Evolutionary conservation across 345 rosid genomes (phyloP).

Genomic region (Adansonia digitata): DNA sequence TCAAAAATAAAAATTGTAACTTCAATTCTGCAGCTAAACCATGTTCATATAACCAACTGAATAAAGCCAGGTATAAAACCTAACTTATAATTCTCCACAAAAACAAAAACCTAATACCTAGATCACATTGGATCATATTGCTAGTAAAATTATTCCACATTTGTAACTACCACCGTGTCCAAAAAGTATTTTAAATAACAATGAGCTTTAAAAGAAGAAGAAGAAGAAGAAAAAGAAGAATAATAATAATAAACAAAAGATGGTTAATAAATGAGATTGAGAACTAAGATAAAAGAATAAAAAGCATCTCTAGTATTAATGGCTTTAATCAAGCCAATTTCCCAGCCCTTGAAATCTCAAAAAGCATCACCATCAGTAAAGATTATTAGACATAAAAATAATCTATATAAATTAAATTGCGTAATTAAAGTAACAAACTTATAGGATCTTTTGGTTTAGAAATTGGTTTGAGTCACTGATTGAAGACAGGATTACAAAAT

Average conservation of each 20-base stretch:
- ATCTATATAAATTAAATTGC: too few relatives aligned
- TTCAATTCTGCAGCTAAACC: neutral
- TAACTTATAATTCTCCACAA: neutral
- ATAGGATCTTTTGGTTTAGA: too few relatives aligned
- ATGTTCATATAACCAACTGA: neutral
- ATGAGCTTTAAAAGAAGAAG: neutral
- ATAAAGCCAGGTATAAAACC: neutral
- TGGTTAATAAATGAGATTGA: neutral
- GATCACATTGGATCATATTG: conserved; percentile 85
- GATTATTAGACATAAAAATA: too few relatives aligned
- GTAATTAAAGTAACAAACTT: too few relatives aligned
- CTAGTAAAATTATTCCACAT: conserved; percentile 57
- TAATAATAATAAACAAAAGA: neutral
- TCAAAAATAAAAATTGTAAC: neutral
- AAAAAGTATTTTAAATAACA: neutral
- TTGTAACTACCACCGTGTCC: conserved; percentile 28
- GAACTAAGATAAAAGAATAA: neutral
- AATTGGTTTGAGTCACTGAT: too few relatives aligned
- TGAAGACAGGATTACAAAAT: too few relatives aligned
- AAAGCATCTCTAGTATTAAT: conserved; percentile 44
- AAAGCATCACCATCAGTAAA: too few relatives aligned
- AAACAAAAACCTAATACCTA: conserved; percentile 37
- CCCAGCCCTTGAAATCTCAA: conserved; percentile 63
- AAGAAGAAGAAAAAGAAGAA: too few relatives aligned
- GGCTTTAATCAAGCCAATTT: conserved; percentile 65